Conservation (phyloP, 1,284 basidiomycete species). For the Sporisorium graminicola region DNA sequence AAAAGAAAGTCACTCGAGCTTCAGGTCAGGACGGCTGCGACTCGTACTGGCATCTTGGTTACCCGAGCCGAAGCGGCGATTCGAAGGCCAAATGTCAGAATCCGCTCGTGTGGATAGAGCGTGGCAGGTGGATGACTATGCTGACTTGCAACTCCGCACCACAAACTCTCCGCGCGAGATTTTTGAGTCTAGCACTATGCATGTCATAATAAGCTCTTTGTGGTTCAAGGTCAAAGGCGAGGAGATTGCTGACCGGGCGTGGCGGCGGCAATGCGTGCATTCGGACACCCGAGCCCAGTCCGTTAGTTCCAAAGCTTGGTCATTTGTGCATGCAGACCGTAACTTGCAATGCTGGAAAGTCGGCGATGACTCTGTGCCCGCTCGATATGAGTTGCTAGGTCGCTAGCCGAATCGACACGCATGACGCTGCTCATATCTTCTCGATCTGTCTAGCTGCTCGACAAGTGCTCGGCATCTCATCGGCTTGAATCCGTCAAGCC, state of each 20-base stretch:
- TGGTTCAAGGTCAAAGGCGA: no score
- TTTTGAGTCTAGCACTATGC: no score
- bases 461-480: conserved; percentile 1
- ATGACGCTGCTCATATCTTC: not conserved
- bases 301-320: not conserved
- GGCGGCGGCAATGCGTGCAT: not conserved
- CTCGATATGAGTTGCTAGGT: not conserved
- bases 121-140: not conserved
- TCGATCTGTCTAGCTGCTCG: not conserved
- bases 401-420: not conserved
- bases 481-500: not conserved
- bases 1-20: not conserved
- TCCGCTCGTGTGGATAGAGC: not conserved
- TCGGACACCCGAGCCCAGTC: no score
- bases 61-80: not conserved
- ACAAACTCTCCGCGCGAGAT: not conserved
- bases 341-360: not conserved
- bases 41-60: not conserved
- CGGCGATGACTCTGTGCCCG: not conserved
- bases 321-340: conserved; percentile 1
- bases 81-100: not conserved
- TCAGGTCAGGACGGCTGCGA: no score
- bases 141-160: not conserved
- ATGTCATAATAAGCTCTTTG: no score
- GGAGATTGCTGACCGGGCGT: no score